Evolutionary conservation across 2,329 filamentous ascomycete species (phyloP).

Genomic region (Fusarium albosuccineum): DNA sequence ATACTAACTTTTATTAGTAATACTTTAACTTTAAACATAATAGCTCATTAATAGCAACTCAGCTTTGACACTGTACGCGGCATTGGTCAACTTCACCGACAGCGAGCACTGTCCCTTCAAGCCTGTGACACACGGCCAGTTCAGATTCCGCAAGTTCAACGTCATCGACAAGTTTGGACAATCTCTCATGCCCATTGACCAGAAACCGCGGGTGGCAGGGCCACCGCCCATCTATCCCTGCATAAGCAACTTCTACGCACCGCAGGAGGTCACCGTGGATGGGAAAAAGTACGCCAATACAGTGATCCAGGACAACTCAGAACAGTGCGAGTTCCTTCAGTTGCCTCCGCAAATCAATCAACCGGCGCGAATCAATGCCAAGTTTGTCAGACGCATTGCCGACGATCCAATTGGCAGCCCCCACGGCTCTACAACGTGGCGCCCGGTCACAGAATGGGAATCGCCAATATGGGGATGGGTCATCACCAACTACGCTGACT

Average conservation of each 20-base stretch:
- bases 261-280: constrained; percentile 45
- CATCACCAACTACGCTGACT: constrained; percentile 57
- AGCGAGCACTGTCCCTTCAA: constrained; percentile 54
- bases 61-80: constrained; percentile 54
- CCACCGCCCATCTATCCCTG: constrained; percentile 49
- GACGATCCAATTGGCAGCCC: background rate
- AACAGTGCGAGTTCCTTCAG: constrained; percentile 53
- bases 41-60: constrained; percentile 21
- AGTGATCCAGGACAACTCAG: constrained; percentile 32
- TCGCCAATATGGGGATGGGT: constrained; percentile 59
- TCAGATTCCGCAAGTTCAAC: constrained; percentile 60
- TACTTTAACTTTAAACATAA: too few relatives aligned
- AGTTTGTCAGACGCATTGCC: constrained; percentile 45
- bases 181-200: constrained; percentile 50
- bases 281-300: constrained; percentile 40
- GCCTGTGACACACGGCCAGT: constrained; percentile 61
- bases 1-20: too few relatives aligned
- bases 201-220: background rate
- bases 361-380: constrained; percentile 51
- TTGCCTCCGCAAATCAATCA: constrained; percentile 59
- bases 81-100: constrained; percentile 40
- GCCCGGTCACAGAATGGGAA: constrained; percentile 51
- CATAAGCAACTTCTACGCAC: constrained; percentile 52
- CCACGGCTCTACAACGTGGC: constrained; percentile 13
- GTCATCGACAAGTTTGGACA: constrained; percentile 65